Conservation (phyloP, 345 rosid genomes). For the thale cress (Arabidopsis thaliana) region TAIR10.1 NC_003071.7:1131001-1131500, state of each 20-base stretch:
- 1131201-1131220: conserved; percentile 16
- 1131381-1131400: conserved; percentile 42
- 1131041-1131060: conserved; percentile 47
- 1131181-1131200: conserved; percentile 45
- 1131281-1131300: conserved; percentile 36
- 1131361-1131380: conserved; percentile 32
- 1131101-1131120: conserved; percentile 11
- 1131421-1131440: conserved; percentile 48
- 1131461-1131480: neutral
- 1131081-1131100: conserved; percentile 1
- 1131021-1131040: conserved; percentile 38
- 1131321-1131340: neutral
- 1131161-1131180: conserved; percentile 48
- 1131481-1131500: neutral
- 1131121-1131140: neutral
- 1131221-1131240: conserved; percentile 2
- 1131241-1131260: conserved; percentile 17
- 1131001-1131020: conserved; percentile 5
- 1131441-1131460: conserved; percentile 19
- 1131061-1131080: conserved; percentile 47
- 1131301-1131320: conserved; percentile 37
- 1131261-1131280: conserved; percentile 46
- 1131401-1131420: conserved; percentile 48
- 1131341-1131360: conserved; percentile 39
- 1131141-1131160: conserved; percentile 46